Conservation (phyloP, 257 asterid species). For the Solanum tarijense region DNA sequence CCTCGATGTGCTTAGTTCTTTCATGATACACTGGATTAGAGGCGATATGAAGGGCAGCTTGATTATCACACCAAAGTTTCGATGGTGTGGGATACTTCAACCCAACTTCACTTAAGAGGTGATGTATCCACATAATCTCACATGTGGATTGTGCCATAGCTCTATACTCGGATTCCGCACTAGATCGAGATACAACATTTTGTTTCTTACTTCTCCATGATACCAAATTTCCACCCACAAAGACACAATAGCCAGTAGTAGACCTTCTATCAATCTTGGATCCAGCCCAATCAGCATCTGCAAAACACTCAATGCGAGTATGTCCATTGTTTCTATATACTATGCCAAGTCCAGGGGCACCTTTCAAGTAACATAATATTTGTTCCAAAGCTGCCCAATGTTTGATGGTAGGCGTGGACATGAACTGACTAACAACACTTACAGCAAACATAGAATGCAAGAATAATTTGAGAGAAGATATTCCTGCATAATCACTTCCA, state of each 20-base stretch:
- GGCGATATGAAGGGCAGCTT: neutral
- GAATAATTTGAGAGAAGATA: neutral
- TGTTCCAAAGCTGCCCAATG: neutral
- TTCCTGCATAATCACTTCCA: neutral
- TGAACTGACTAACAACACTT: neutral
- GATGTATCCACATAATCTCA: neutral
- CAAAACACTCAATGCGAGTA: neutral
- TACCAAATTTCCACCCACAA: neutral
- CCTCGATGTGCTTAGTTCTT: neutral
- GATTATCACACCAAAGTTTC: neutral
- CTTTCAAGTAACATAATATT: neutral
- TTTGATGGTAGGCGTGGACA: neutral
- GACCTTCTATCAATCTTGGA: neutral
- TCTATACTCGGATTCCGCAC: neutral
- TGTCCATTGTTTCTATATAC: neutral
- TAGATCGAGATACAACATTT: neutral
- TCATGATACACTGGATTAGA: neutral
- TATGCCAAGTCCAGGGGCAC: neutral
- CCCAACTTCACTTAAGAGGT: neutral
- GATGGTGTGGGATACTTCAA: neutral
- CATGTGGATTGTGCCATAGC: neutral
- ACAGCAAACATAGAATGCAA: neutral
- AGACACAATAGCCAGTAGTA: too few relatives aligned
- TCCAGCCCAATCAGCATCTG: neutral
- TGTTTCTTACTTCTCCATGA: neutral